These are phyloP conservation scores for Candida piceae DNA, from an alignment of 805 yeast species.

Conservation along the genomic window DNA sequence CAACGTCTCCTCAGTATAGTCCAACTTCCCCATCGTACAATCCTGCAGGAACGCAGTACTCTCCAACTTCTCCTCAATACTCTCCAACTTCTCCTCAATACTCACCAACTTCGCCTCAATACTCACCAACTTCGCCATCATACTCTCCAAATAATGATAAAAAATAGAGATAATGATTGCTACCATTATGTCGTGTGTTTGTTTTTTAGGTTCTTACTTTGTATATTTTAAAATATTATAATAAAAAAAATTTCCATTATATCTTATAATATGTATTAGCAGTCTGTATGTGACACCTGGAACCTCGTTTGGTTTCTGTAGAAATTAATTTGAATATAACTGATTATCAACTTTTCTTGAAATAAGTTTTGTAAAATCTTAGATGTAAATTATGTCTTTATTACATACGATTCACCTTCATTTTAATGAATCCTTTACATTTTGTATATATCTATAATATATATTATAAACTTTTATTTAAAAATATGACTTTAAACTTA, in stretches of 20 bases:
- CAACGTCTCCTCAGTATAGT: slow-evolving; percentile 72
- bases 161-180: slow-evolving; percentile 9
- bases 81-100: slow-evolving; percentile 69
- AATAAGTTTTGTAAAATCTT: too few relatives aligned
- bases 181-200: slow-evolving; percentile 2
- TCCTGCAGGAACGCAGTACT: slow-evolving; percentile 64
- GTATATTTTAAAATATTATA: slow-evolving; percentile 15
- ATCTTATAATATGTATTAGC: too few relatives aligned
- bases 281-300: too few relatives aligned
- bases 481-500: too few relatives aligned
- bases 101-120: slow-evolving; percentile 76
- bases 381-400: too few relatives aligned
- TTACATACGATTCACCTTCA: too few relatives aligned
- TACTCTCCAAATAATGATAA: slow-evolving; percentile 28
- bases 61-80: slow-evolving; percentile 79
- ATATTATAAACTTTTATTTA: too few relatives aligned
- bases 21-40: slow-evolving; percentile 69
- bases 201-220: slow-evolving; percentile 9
- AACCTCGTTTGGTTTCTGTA: too few relatives aligned
- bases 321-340: too few relatives aligned
- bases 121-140: slow-evolving; percentile 49
- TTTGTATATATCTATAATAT: too few relatives aligned
- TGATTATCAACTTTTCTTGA: too few relatives aligned
- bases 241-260: slow-evolving; percentile 1
- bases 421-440: too few relatives aligned